Conservation (phyloP, 2,329 filamentous ascomycete species). For the Dactylellina drechsleri region DNA sequence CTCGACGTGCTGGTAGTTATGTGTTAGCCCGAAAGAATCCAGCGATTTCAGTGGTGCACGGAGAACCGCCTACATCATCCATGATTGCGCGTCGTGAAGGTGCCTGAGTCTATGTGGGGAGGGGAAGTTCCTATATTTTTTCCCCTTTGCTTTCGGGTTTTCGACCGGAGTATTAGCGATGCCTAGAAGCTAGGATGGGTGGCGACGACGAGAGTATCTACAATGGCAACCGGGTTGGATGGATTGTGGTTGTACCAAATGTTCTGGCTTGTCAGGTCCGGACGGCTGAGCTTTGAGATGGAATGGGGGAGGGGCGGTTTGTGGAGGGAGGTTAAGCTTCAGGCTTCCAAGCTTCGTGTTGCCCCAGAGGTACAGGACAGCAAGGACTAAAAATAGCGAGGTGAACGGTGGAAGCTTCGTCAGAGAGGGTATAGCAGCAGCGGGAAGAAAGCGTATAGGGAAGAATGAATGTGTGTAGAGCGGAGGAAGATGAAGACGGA, state of each 20-base stretch:
- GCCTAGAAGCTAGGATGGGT: neutral
- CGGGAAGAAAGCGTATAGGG: neutral
- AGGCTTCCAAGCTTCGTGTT: constrained; percentile 30
- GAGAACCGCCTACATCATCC: constrained; percentile 40
- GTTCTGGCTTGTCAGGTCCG: constrained; percentile 9
- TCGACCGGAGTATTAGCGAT: neutral
- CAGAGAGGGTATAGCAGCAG: neutral
- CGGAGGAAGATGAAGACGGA: constrained; percentile 3
- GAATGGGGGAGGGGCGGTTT: neutral
- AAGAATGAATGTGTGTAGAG: neutral
- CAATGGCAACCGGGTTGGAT: constrained; percentile 2
- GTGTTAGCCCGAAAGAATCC: neutral
- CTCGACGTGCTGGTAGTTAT: constrained; percentile 21
- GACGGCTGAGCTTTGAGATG: constrained; percentile 8
- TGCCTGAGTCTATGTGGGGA: constrained; percentile 12
- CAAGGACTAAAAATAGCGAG: constrained; percentile 15
- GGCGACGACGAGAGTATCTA: neutral
- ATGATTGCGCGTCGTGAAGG: constrained; percentile 37
- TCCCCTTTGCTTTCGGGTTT: constrained; percentile 20
- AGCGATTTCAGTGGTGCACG: neutral
- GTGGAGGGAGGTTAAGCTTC: constrained; percentile 13
- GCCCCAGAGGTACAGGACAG: neutral
- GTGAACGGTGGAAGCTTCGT: too few species aligned
- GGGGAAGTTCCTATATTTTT: constrained; percentile 10
- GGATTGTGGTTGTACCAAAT: constrained; percentile 13